Percentiles rank a stretch among this genome's conserved stretches.
Conservation (phyloP, 495 filamentous ascomycete species). For the Talaromyces ruber region DNA sequence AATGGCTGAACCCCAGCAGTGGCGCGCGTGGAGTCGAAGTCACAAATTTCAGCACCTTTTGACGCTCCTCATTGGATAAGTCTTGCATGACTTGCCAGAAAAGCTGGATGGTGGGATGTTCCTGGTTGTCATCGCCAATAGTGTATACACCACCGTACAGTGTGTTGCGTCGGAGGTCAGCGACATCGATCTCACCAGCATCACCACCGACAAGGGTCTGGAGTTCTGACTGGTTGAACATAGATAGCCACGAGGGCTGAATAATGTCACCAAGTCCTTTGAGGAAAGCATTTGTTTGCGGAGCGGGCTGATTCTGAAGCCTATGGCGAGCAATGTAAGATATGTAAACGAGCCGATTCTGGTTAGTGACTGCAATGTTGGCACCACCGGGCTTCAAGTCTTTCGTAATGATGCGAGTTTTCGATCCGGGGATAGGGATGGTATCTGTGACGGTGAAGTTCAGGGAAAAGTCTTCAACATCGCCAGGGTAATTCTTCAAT, state of each 20-base stretch:
- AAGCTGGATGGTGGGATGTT: conserved; percentile 73
- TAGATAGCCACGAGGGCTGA: conserved; percentile 83
- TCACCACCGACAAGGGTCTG: conserved; percentile 90
- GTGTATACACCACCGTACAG: conserved; percentile 79
- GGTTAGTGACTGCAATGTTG: conserved; percentile 75
- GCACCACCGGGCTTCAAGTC: conserved; percentile 70
- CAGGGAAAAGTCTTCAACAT: conserved; percentile 70
- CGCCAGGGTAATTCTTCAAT: conserved; percentile 79
- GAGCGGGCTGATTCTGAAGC: conserved; percentile 64
- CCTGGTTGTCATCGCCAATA: conserved; percentile 76
- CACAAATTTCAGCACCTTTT: conserved; percentile 91
- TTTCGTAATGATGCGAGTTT: conserved; percentile 46
- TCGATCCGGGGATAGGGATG: conserved; percentile 45
- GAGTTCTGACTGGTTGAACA: conserved; percentile 96
- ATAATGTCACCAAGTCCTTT: conserved; percentile 81
- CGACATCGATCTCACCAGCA: conserved; percentile 73
- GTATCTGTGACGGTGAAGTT: conserved; percentile 89
- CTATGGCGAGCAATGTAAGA: conserved; percentile 82
- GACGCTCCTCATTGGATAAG: conserved; percentile 63
- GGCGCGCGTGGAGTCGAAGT: conserved; percentile 91
- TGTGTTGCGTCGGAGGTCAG: conserved; percentile 81
- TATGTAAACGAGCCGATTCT: conserved; percentile 89
- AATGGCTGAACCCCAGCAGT: conserved; percentile 76
- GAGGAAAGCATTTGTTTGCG: conserved; percentile 81
- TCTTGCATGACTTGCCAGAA: conserved; percentile 89